Conservation (phyloP, 2,329 filamentous ascomycete genomes). For the Botrytis squamosa region DNA sequence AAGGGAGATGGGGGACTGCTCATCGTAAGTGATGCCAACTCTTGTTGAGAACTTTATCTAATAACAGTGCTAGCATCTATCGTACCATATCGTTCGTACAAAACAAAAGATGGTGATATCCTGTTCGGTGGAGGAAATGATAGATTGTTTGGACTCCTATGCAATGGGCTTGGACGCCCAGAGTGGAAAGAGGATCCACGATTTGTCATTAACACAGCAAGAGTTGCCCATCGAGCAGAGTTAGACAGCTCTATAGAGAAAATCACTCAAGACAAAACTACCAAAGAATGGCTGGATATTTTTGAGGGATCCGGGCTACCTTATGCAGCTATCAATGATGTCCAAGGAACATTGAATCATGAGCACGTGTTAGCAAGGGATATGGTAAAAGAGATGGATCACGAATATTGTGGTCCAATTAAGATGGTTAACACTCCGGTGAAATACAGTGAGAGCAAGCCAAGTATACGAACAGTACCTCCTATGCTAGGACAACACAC, state of each 20-base stretch:
- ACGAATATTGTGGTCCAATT: slow-evolving; percentile 78
- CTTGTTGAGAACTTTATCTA: not conserved
- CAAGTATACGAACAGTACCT: slow-evolving; percentile 72
- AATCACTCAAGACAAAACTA: slow-evolving; percentile 73
- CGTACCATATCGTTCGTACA: slow-evolving; percentile 88
- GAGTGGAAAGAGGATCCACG: slow-evolving; percentile 60
- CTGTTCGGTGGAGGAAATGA: slow-evolving; percentile 73
- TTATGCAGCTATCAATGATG: slow-evolving; percentile 91
- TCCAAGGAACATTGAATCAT: slow-evolving; percentile 80
- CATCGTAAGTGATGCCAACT: slow-evolving; percentile 62
- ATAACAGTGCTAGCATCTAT: slow-evolving; percentile 68
- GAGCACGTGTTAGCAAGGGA: slow-evolving; percentile 78
- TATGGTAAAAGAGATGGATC: slow-evolving; percentile 89
- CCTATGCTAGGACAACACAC: slow-evolving; percentile 88
- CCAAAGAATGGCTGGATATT: slow-evolving; percentile 79
- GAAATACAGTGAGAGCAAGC: slow-evolving; percentile 83
- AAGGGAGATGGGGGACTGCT: slow-evolving; percentile 91
- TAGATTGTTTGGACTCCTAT: slow-evolving; percentile 64
- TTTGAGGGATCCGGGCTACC: slow-evolving; percentile 93
- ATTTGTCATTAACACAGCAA: slow-evolving; percentile 60
- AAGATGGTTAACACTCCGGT: slow-evolving; percentile 92
- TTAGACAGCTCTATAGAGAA: slow-evolving; percentile 78
- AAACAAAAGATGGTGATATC: slow-evolving; percentile 68
- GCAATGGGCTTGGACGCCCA: slow-evolving; percentile 55
- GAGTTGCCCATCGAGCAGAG: slow-evolving; percentile 69